These are phyloP conservation scores for Blastobotrys apis DNA, from an alignment of 1,139 yeast genomes.

Conservation along the genomic window DNA sequence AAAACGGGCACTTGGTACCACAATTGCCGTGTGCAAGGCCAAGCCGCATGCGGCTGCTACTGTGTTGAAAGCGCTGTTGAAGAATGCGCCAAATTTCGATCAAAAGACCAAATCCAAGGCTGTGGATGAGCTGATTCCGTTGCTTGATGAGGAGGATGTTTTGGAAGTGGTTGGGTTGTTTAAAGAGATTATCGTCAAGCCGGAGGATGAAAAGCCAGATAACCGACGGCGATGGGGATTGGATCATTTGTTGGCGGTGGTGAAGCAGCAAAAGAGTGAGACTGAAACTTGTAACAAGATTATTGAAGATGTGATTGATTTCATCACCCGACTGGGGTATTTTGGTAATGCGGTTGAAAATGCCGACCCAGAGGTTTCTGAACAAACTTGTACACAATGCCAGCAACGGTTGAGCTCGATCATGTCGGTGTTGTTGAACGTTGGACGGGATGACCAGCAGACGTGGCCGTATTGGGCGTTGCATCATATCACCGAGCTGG, in stretches of 20 bases:
- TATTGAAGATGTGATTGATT: constrained; percentile 48
- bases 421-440: constrained; percentile 42
- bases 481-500: constrained; percentile 20
- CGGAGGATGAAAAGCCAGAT: constrained; percentile 37
- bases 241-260: constrained; percentile 58
- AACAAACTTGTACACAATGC: constrained; percentile 24
- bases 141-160: constrained; percentile 30
- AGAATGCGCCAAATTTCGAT: constrained; percentile 72
- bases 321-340: constrained; percentile 53
- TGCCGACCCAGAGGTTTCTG: constrained; percentile 21
- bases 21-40: constrained; percentile 1
- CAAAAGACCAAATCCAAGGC: constrained; percentile 71
- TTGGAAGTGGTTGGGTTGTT: constrained; percentile 35
- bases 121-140: constrained; percentile 46
- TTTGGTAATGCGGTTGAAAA: constrained; percentile 37
- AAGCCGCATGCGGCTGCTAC: constrained; percentile 32
- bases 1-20: constrained; percentile 30
- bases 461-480: constrained; percentile 54
- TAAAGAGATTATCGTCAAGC: constrained; percentile 28
- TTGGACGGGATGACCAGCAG: constrained; percentile 40
- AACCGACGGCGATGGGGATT: constrained; percentile 60
- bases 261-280: constrained; percentile 28
- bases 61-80: constrained; percentile 46
- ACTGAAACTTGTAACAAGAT: constrained; percentile 33
- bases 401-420: constrained; percentile 62